These are phyloP conservation scores for Collybia nuda DNA, from an alignment of 768 basidiomycete species.

Conservation along the genomic window DNA sequence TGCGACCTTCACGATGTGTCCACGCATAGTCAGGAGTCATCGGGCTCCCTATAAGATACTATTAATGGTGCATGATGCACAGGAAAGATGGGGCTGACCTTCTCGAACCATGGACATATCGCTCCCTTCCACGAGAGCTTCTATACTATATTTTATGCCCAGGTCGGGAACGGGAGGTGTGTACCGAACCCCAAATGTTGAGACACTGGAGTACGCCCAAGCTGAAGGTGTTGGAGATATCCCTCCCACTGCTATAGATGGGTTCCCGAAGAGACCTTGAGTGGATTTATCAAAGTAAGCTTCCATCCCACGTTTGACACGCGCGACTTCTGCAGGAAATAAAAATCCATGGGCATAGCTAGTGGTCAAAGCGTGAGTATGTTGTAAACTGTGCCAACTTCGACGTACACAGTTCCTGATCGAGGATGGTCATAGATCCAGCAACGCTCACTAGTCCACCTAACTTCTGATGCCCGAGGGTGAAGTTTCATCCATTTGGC, in stretches of 20 bases:
- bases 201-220: conserved; percentile 83
- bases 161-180: conserved; percentile 65
- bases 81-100: conserved; percentile 35
- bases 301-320: conserved; percentile 59
- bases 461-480: conserved; percentile 73
- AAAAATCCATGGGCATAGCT: conserved; percentile 95
- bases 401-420: conserved; percentile 83
- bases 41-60: conserved; percentile 43
- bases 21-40: conserved; percentile 67
- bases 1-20: conserved; percentile 70
- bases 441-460: conserved; percentile 91
- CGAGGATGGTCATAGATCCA: conserved; percentile 99
- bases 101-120: conserved; percentile 73
- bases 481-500: conserved; percentile 91
- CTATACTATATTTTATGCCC: conserved; percentile 69
- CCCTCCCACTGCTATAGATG: conserved; percentile 22
- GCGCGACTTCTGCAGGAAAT: conserved; percentile 84
- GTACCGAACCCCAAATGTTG: conserved; percentile 81
- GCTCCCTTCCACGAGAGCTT: conserved; percentile 92
- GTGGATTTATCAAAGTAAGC: conserved; percentile 48
- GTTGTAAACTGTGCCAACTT: conserved; percentile 4
- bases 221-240: conserved; percentile 44
- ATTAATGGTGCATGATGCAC: conserved; percentile 3
- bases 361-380: conserved; percentile 6
- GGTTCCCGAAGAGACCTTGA: conserved; percentile 30